Base-by-base conservation (phyloP, 2,329 filamentous ascomycete species). In the Colletotrichum sp. region DNA sequence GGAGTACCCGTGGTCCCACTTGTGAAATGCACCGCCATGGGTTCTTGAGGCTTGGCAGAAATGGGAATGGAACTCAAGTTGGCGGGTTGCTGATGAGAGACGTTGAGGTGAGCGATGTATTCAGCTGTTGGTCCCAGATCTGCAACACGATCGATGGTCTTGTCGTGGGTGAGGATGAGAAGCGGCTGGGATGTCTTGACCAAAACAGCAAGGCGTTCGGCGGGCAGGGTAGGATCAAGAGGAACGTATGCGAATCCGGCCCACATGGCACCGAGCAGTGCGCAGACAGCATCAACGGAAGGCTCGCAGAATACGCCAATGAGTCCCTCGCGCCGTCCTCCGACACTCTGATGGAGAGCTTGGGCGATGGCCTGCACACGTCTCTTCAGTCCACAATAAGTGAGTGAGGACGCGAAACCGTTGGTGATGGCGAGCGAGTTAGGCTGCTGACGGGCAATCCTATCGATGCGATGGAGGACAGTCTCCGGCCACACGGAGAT, bases 231-330 rank as follows among this genome's bases (percentile, higher is more conserved):
- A 1, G 81, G 57, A 68, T 90, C 88, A 0, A 90, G 79, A 4
- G 86, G 85, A 7, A 87, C 80, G 43, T 86, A 86, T 6, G 83
- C 79, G 12, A 80, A 82, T 2, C 87, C 87, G 21, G 85, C 71
- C 2, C 82, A 80, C 74, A 83, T 77, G 43, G 88, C 86, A 6
- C 85, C 88, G 5, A 89, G 81, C 64, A 89, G 74, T 0, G 83
- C 84, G 55, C 73, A 80, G 9, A 86, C 78, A 79, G 79, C 85
- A 61, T 88, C 83, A 0, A 79, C 57, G 0, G 80, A 78, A 0
- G 88, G 81, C 9, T 86, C 65, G 52, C 85, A 84, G 68, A 87
- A 85, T 5, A 90, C 85, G 1, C 78, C 83, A 8, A 90, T 30
- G 16, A 66, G 64, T 4, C 39, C 36, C 7, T 3, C 9, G 7